Evolutionary conservation across 208 protist species (phyloP).

Genomic region (Porcisia hertigi): DNA sequence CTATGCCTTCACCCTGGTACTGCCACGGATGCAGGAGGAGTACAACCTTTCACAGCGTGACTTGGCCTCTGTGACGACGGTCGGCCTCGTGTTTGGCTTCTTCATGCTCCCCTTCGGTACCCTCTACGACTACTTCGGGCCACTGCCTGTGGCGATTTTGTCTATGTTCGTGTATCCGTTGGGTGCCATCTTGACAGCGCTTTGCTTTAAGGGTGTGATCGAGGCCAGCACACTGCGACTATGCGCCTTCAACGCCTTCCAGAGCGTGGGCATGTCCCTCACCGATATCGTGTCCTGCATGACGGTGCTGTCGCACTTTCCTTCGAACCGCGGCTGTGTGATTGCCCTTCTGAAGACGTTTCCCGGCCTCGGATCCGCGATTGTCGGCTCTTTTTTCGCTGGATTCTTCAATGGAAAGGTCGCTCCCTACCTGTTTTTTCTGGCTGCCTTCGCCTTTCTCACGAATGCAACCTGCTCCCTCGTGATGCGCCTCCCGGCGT

Average conservation of each 20-base stretch:
- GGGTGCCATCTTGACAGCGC: slow-evolving; percentile 33
- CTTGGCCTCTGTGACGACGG: slow-evolving; percentile 52
- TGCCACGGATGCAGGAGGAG: slow-evolving; percentile 36
- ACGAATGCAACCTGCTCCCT: slow-evolving; percentile 30
- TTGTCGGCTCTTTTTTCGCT: slow-evolving; percentile 42
- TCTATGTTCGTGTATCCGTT: slow-evolving; percentile 34
- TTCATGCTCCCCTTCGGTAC: slow-evolving; percentile 45
- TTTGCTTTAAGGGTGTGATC: slow-evolving; percentile 48
- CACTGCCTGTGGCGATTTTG: slow-evolving; percentile 34
- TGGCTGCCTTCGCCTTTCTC: slow-evolving; percentile 32
- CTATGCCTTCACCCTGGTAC: slow-evolving; percentile 62
- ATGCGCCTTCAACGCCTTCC: slow-evolving; percentile 35
- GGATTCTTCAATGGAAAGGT: slow-evolving; percentile 37
- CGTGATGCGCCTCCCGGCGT: slow-evolving; percentile 52
- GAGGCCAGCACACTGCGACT: slow-evolving; percentile 29
- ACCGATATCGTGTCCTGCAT: slow-evolving; percentile 47
- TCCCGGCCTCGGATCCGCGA: slow-evolving; percentile 54
- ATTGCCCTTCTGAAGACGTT: slow-evolving; percentile 71
- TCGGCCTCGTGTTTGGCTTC: slow-evolving; percentile 40
- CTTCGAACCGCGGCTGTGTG: slow-evolving; percentile 40
- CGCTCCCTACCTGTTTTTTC: slow-evolving; percentile 46
- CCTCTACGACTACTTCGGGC: slow-evolving; percentile 60
- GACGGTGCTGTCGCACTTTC: slow-evolving; percentile 63
- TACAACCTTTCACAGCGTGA: slow-evolving; percentile 60
- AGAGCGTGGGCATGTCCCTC: slow-evolving; percentile 28